These are phyloP conservation scores for Lavandula angustifolia DNA, from an alignment of 257 asterid genomes.

Conservation along the genomic window DNA sequence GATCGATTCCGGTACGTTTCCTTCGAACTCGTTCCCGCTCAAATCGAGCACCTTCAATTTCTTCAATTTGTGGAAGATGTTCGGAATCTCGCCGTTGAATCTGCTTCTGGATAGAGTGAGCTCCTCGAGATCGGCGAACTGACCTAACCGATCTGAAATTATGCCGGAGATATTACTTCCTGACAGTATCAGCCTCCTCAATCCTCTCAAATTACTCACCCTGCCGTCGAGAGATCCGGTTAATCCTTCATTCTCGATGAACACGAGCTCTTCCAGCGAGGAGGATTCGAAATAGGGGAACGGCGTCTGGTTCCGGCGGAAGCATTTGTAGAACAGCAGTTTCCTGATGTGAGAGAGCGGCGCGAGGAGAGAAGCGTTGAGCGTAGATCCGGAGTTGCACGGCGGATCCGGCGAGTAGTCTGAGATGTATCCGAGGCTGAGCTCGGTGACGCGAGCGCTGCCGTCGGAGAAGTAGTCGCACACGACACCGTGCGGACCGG, in stretches of 20 bases:
- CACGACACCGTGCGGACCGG: constrained; percentile 88
- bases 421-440: constrained; percentile 79
- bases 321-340: constrained; percentile 80
- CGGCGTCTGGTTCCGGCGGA: constrained; percentile 34
- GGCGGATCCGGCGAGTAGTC: constrained; percentile 82
- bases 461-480: constrained; percentile 59
- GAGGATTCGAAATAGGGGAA: constrained; percentile 50
- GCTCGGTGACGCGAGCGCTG: constrained; percentile 63
- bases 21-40: constrained; percentile 54
- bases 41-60: constrained; percentile 68
- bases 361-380: constrained; percentile 46
- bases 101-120: constrained; percentile 63
- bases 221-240: constrained; percentile 53
- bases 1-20: constrained; percentile 48
- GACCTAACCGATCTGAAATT: constrained; percentile 42
- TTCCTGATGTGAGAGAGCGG: constrained; percentile 57
- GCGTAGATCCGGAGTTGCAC: constrained; percentile 50
- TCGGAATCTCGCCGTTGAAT: constrained; percentile 47
- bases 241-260: constrained; percentile 62
- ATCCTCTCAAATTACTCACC: constrained; percentile 31
- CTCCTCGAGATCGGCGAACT: constrained; percentile 58
- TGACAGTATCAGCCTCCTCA: constrained; percentile 60
- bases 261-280: constrained; percentile 59
- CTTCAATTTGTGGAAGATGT: constrained; percentile 41
- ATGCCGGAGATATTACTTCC: constrained; percentile 55